A percentile compares a stretch with the other conserved stretches of the same genome.
These are phyloP conservation scores for Berberis vulgaris DNA, from an alignment of 164 flowering plant genomes.

Conservation along the genomic window DNA sequence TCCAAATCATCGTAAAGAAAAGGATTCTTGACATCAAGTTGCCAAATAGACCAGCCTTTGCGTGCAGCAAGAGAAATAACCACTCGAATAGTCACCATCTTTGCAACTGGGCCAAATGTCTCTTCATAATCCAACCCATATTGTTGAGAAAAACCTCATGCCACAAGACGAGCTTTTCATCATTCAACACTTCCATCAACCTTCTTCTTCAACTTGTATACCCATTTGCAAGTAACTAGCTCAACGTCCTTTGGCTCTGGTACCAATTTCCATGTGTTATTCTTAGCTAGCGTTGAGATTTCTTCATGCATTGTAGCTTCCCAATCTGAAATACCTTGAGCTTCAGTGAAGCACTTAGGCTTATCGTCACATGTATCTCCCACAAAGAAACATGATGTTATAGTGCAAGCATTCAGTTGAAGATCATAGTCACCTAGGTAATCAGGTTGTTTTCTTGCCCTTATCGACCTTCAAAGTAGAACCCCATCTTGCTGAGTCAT, in stretches of 20 bases:
- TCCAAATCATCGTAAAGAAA: not conserved
- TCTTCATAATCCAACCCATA: slow-evolving; percentile 6
- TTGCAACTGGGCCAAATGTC: slow-evolving; percentile 6
- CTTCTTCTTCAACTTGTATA: slow-evolving; percentile 4
- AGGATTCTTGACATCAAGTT: not conserved
- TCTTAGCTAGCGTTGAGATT: not conserved
- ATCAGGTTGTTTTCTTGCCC: slow-evolving; percentile 5
- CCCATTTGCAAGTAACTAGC: not conserved
- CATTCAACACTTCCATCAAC: not conserved
- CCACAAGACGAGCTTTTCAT: slow-evolving; percentile 5
- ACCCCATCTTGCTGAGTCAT: too few species aligned
- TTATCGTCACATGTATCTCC: not conserved
- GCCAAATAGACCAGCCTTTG: not conserved
- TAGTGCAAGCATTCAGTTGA: not conserved
- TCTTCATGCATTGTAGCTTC: not conserved
- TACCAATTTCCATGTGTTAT: slow-evolving; percentile 1
- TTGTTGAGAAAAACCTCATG: slow-evolving; percentile 4
- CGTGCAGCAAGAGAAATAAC: slow-evolving; percentile 3
- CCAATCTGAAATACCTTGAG: not conserved
- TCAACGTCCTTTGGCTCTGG: not conserved
- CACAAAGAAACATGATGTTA: not conserved
- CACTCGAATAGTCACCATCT: not conserved
- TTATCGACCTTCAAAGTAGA: slow-evolving; percentile 4
- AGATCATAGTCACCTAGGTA: slow-evolving; percentile 10
- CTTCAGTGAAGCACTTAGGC: not conserved